A percentile compares a stretch with the other conserved stretches of the same genome.
Conservation (phyloP, 495 filamentous ascomycete species). For the Immersiella caudata region DNA sequence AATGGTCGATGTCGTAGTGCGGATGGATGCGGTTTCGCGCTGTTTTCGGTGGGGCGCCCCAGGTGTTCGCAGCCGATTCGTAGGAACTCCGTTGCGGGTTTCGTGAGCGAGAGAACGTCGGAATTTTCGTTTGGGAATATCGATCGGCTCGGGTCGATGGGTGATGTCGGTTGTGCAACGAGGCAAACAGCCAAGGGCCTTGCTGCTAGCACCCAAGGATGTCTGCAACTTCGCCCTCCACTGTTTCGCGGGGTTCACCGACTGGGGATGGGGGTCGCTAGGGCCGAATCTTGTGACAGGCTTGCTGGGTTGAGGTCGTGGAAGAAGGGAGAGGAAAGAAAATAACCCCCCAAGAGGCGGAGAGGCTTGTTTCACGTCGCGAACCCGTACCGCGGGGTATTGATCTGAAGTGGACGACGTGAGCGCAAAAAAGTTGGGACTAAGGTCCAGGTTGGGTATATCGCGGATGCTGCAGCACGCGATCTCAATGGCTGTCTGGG, state of each 20-base stretch:
- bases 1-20: neutral
- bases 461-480: slow-evolving; percentile 27
- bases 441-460: slow-evolving; percentile 33
- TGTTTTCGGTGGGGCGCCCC: neutral
- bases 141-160: slow-evolving; percentile 8
- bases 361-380: slow-evolving; percentile 30
- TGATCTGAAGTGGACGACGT: neutral
- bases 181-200: slow-evolving; percentile 1
- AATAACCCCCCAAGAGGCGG: slow-evolving; percentile 19
- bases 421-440: slow-evolving; percentile 22
- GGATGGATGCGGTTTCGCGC: neutral
- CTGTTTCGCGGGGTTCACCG: slow-evolving; percentile 7
- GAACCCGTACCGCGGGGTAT: slow-evolving; percentile 21
- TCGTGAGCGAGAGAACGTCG: neutral
- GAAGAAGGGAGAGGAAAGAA: neutral
- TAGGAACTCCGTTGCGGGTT: neutral
- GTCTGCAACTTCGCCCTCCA: neutral
- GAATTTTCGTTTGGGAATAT: neutral
- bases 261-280: neutral
- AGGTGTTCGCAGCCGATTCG: neutral
- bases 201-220: neutral
- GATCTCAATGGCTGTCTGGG: slow-evolving; percentile 22
- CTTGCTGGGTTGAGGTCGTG: neutral
- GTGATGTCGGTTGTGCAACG: slow-evolving; percentile 10
- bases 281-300: neutral